Percentiles rank a stretch among this genome's conserved stretches.
Conservation (phyloP, 139 green algal genomes). For the Desmodesmus armatus region DNA sequence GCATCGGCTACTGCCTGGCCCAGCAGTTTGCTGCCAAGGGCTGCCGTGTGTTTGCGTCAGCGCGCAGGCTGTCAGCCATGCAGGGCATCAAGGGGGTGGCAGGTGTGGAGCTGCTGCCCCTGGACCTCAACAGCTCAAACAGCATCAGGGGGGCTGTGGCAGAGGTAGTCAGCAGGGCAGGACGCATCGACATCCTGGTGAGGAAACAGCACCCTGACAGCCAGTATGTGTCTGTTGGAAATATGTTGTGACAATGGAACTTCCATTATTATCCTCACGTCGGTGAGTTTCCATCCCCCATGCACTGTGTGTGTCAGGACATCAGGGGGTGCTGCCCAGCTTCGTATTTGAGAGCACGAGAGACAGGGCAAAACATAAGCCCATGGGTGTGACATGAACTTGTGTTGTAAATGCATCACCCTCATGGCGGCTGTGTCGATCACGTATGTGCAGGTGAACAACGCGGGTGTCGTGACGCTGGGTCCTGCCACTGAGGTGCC, state of each 20-base stretch:
- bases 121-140: not conserved
- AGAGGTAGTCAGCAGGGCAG: conserved; percentile 1
- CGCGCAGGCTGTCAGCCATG: not conserved
- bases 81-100: not conserved
- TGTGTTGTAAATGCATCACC: not conserved
- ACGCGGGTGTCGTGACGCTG: conserved; percentile 29
- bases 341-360: no score
- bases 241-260: not conserved
- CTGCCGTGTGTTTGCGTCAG: conserved; percentile 37
- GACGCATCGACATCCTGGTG: conserved; percentile 40
- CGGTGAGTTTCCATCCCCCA: no score
- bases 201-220: not conserved
- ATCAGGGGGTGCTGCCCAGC: no score
- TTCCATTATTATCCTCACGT: no score
- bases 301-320: no score
- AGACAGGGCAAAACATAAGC: no score
- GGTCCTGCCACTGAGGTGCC: conserved; percentile 42
- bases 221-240: not conserved
- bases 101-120: conserved; percentile 1
- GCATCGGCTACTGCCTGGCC: conserved; percentile 34
- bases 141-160: conserved; percentile 3
- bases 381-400: no score
- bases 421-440: not conserved
- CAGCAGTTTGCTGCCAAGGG: not conserved
- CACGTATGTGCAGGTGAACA: conserved; percentile 25